Percentiles rank a stretch among this genome's conserved stretches.
phyloP scores from a whole-genome alignment of 2,329 filamentous ascomycete genomes.

The Penicillium sp. region DNA sequence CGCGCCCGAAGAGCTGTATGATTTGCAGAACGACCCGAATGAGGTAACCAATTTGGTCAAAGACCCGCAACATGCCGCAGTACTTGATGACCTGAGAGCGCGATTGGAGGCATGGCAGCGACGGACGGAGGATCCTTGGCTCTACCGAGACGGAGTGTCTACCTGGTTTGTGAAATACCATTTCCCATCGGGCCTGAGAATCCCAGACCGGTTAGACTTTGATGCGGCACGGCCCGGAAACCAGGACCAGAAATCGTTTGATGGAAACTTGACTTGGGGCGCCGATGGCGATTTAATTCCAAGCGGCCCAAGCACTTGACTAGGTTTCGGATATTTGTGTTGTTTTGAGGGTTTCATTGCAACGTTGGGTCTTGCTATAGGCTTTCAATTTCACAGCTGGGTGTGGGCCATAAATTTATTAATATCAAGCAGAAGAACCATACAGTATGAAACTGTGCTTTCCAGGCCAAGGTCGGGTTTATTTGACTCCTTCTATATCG shows the following conservation, averaged over 20 bases:
- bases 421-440: no score
- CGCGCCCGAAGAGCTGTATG: slow-evolving; percentile 50
- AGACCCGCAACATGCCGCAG: slow-evolving; percentile 31
- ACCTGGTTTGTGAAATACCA: slow-evolving; percentile 16
- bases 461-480: no score
- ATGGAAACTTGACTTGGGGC: not conserved
- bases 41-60: slow-evolving; percentile 50
- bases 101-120: slow-evolving; percentile 38
- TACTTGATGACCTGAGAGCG: slow-evolving; percentile 36
- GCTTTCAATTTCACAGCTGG: no score
- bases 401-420: no score
- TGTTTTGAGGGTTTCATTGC: no score
- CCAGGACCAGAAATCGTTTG: not conserved
- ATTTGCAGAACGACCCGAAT: slow-evolving; percentile 47
- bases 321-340: not conserved
- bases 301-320: not conserved
- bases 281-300: not conserved
- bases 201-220: slow-evolving; percentile 25
- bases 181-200: slow-evolving; percentile 12
- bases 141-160: slow-evolving; percentile 30
- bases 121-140: slow-evolving; percentile 36
- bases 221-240: slow-evolving; percentile 16
- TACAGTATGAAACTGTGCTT: no score
- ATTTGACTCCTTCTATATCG: no score
- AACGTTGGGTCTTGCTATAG: no score